Percentiles rank a stretch among this genome's conserved stretches.
phyloP scores from a whole-genome alignment of 257 asterid species.

The Penstemon eatonii region DNA sequence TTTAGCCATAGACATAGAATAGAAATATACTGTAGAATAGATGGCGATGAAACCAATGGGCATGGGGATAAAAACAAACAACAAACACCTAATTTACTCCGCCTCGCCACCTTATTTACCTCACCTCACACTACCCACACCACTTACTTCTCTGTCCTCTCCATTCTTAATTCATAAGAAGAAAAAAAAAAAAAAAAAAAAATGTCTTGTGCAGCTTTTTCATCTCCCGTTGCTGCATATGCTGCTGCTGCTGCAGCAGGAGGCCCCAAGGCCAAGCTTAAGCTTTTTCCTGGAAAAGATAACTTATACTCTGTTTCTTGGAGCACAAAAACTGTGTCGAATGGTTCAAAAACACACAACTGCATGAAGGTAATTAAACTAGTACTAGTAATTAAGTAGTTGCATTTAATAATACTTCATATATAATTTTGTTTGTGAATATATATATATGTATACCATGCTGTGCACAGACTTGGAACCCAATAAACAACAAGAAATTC shows the following conservation, averaged over 20 bases:
- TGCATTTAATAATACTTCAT: too few relatives aligned
- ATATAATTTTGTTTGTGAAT: too few relatives aligned
- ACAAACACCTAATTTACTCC: constrained; percentile 24
- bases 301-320: constrained; percentile 29
- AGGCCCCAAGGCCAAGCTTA: constrained; percentile 21
- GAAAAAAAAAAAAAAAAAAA: neutral
- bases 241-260: neutral
- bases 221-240: constrained; percentile 28
- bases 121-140: constrained; percentile 24
- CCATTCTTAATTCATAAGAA: neutral
- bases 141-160: constrained; percentile 21
- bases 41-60: constrained; percentile 32
- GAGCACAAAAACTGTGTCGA: constrained; percentile 35
- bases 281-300: constrained; percentile 22
- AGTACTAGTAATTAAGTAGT: too few relatives aligned
- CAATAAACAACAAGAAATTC: constrained; percentile 50
- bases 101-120: neutral
- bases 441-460: too few relatives aligned
- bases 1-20: too few relatives aligned
- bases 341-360: constrained; percentile 38
- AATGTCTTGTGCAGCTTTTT: constrained; percentile 41
- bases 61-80: neutral
- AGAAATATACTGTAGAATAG: neutral
- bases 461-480: constrained; percentile 49
- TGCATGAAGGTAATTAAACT: constrained; percentile 45